Evolutionary conservation across 345 rosid genomes (phyloP).

Genomic region (Dipteronia sinensis): DNA sequence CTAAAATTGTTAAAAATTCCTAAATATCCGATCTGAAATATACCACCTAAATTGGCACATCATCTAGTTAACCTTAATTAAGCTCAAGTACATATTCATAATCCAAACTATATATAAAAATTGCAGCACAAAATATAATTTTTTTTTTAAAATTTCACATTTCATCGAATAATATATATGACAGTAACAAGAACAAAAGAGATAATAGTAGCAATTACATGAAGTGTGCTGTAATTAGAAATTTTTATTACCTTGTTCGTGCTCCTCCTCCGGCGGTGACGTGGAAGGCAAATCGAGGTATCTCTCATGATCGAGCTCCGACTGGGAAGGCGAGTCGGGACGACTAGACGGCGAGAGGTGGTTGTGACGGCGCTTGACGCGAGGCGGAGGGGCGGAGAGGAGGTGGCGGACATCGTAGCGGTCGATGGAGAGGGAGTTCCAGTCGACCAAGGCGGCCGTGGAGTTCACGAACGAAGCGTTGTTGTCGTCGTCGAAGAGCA

Average conservation of each 20-base stretch:
- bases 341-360: constrained; percentile 24
- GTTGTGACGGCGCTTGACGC: constrained; percentile 47
- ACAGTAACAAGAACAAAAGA: no score
- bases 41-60: no score
- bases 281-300: constrained; percentile 64
- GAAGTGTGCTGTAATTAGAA: not conserved
- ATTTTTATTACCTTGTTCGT: constrained; percentile 47
- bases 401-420: constrained; percentile 98
- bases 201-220: no score
- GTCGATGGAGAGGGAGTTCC: constrained; percentile 90
- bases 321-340: constrained; percentile 39
- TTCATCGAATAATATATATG: no score
- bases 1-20: no score
- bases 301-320: constrained; percentile 79
- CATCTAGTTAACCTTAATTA: no score
- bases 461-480: constrained; percentile 85
- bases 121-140: not conserved
- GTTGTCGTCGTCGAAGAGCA: constrained; percentile 88
- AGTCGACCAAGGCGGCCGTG: constrained; percentile 77
- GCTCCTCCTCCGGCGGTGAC: constrained; percentile 27
- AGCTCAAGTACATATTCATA: not conserved
- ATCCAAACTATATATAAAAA: not conserved
- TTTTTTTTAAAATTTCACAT: no score
- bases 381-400: constrained; percentile 81
- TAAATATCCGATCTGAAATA: no score